Conservation (phyloP, 176 grass and related monocot genomes). For the Musa itinerans region DNA sequence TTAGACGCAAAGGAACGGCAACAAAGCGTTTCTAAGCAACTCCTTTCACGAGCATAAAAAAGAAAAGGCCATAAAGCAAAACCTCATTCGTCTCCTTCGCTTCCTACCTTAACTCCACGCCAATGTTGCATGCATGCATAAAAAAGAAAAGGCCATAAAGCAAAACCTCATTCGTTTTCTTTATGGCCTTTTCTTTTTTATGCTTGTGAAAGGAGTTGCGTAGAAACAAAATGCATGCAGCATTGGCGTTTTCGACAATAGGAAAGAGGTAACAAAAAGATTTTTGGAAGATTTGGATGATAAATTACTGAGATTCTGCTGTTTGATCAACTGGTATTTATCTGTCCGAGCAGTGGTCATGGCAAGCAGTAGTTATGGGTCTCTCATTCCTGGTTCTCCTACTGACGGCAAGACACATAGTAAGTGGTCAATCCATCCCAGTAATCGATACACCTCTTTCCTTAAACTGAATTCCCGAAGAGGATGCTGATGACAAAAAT, state of each 20-base stretch:
- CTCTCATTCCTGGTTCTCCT: slow-evolving; percentile 74
- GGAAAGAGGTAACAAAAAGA: slow-evolving; percentile 37
- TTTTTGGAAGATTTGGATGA: not conserved
- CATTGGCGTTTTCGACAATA: slow-evolving; percentile 62
- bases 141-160: too few relatives aligned
- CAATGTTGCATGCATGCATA: too few relatives aligned
- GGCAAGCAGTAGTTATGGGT: slow-evolving; percentile 88
- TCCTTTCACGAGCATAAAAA: too few relatives aligned
- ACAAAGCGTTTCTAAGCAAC: too few relatives aligned
- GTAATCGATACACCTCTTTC: not conserved
- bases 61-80: too few relatives aligned
- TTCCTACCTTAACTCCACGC: too few relatives aligned
- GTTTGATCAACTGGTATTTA: not conserved
- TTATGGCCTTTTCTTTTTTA: too few relatives aligned
- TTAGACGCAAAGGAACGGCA: too few relatives aligned
- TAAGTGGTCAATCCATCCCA: slow-evolving; percentile 30
- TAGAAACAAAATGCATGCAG: slow-evolving; percentile 3
- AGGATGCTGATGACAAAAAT: not conserved
- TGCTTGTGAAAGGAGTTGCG: too few relatives aligned
- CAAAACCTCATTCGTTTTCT: too few relatives aligned
- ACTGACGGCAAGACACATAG: slow-evolving; percentile 73
- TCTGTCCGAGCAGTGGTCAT: slow-evolving; percentile 45
- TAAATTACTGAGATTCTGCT: not conserved
- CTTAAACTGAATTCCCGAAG: not conserved
- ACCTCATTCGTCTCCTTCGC: too few relatives aligned